Evolutionary conservation across 2,329 filamentous ascomycete genomes (phyloP).

Genomic region (Sarocladium kiliense): DNA sequence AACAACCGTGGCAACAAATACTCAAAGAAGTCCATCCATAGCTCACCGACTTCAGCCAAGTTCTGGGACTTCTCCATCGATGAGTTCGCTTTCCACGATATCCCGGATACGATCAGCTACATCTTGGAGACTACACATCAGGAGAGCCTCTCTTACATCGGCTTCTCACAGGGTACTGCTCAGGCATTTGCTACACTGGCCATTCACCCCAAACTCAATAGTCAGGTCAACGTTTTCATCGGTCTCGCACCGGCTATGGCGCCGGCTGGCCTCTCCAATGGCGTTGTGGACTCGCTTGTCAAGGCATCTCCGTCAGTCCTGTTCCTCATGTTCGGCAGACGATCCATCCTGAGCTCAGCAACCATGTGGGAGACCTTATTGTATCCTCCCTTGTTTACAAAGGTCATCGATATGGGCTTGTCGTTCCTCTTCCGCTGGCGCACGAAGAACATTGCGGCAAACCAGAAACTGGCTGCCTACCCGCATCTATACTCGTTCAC

Average conservation of each 20-base stretch:
- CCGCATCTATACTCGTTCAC: slow-evolving; percentile 96
- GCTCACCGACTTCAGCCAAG: slow-evolving; percentile 64
- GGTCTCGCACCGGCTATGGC: slow-evolving; percentile 95
- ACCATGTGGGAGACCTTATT: slow-evolving; percentile 97
- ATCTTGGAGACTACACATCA: slow-evolving; percentile 80
- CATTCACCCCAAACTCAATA: slow-evolving; percentile 86
- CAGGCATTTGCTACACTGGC: slow-evolving; percentile 93
- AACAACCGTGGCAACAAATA: slow-evolving; percentile 99
- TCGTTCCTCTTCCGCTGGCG: slow-evolving; percentile 87
- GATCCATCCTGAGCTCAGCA: slow-evolving; percentile 84
- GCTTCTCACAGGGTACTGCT: slow-evolving; percentile 94
- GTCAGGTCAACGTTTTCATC: slow-evolving; percentile 93
- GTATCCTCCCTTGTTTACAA: slow-evolving; percentile 89
- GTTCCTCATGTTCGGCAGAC: slow-evolving; percentile 86
- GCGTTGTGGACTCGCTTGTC: slow-evolving; percentile 85
- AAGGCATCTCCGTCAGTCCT: slow-evolving; percentile 91
- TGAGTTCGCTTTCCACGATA: slow-evolving; percentile 96
- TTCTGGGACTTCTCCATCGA: slow-evolving; percentile 99
- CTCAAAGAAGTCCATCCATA: slow-evolving; percentile 84
- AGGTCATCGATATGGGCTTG: slow-evolving; percentile 77
- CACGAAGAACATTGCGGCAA: slow-evolving; percentile 73
- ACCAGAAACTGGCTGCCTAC: slow-evolving; percentile 93
- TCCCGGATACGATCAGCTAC: slow-evolving; percentile 90
- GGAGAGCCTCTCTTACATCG: slow-evolving; percentile 86
- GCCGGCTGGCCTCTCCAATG: slow-evolving; percentile 82